Evolutionary conservation across 345 rosid species (phyloP), one percentile per base, ranked within the genome.

Genomic region (Aquilaria sinensis): DNA sequence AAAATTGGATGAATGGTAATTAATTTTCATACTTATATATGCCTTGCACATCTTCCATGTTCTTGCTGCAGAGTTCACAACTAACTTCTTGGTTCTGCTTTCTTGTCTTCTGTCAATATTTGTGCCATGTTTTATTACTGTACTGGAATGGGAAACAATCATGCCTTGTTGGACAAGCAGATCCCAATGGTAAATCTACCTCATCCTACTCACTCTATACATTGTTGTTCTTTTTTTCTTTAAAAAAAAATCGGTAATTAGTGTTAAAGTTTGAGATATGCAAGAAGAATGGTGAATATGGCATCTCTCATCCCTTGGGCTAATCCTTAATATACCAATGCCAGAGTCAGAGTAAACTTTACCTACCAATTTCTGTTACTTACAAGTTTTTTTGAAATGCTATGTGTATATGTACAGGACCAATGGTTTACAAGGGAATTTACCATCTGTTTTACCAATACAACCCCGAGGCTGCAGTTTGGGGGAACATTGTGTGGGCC

Each of bases 401-500:
- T 23, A 23, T 23, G 23, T 23, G 23, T 23, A 23, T 23, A 23
- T 4, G 48, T n/a, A 58, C 83, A 88, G 92, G 87, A 7, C 85
- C 85, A 12, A 78, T 83, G 86, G 67, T 88, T 41, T 81, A 85
- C 85, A 83, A 81, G 70, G 96, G 89, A 61, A 63, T 88, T 33
- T 85, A 88, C 62, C 96, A 88, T 64, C 47, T 88, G 15, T 85
- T 85, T 78, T 88, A 88, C 72, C 92, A 88, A 72, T 83, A 75
- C 70, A 88, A 88, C 56, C 89, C 96, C 0, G 78, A 81, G 50
- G 85, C 82, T n/a, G 80, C 83, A 9, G 77, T 74, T 57, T 85
- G 89, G 96, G 89, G 86, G 41, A 78, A 83, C 76, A 83, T 82
- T 0, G 92, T 91, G 11, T 88, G 94, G 96, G 97, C 79, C 51